Base-by-base conservation (phyloP, 1,284 basidiomycete genomes). In the Prillingera fragicola region DNA sequence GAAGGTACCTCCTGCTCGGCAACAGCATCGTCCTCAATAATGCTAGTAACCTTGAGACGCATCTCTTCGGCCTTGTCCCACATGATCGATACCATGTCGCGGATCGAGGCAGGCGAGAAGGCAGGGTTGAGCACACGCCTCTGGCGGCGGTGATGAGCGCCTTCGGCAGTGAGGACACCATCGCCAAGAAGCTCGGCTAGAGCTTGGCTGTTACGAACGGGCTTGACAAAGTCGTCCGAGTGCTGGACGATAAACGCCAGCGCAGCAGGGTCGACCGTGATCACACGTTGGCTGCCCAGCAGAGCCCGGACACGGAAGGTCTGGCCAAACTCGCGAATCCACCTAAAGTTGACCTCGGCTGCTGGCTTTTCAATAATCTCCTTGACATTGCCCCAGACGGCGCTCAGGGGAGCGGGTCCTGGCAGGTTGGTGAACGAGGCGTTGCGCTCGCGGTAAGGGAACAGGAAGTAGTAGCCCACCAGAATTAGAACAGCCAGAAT, bases 171-270 rank as follows among this genome's bases (percentile, higher is more conserved):
- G 9, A 74, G 45, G 1, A 62, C 43, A 10, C 63, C 63, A 27
- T 59, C 54, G 2, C 71, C 71, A 3, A 69, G 46, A 15, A 71
- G 57, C 33, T 58, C 53, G 3, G 48, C 77, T 33, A 85, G 69
- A 38, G 73, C 74, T 33, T 80, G 77, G 19, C 78, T 69, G 4
- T 83, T 73, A 45, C 80, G 78, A 33, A 79, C 75, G 0, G 83
- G 80, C 61, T 84, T 85, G 15, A 80, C 81, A 60, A 80, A 84
- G 26, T 77, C 73, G 56, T 83, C 80, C 3, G 78, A 73, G 42
- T 77, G 74, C 17, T 72, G 72, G 42, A 84, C 74, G 41, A 85
- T 78, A 49, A 83, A 76, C 3, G 75, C 73, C 19, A 84, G 63
- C 0, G 82, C 81, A 22, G 73, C 67, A 0, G 78, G 76, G 63